phyloP scores from a whole-genome alignment of 805 yeast genomes.

The Groenewaldozyma salmanticensis region DNA sequence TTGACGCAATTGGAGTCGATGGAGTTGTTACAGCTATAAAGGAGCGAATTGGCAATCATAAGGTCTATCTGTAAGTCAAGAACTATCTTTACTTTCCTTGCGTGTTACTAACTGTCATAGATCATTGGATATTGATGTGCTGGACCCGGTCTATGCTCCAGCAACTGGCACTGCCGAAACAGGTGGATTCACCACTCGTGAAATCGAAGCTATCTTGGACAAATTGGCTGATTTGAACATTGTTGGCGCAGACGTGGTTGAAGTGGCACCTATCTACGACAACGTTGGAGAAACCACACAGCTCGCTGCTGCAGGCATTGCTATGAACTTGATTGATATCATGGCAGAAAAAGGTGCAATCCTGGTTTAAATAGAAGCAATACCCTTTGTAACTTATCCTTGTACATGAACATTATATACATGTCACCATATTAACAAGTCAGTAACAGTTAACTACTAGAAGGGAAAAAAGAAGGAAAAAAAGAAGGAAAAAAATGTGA shows the following conservation, averaged over 20 bases:
- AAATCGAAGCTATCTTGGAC: slow-evolving; percentile 48
- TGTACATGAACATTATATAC: no score
- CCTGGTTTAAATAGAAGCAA: not conserved
- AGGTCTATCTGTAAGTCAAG: slow-evolving; percentile 55
- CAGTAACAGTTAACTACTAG: no score
- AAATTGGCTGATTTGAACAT: slow-evolving; percentile 49
- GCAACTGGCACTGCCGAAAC: slow-evolving; percentile 75
- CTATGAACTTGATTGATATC: slow-evolving; percentile 33
- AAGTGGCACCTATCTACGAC: slow-evolving; percentile 59
- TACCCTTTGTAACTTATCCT: no score
- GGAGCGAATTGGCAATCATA: slow-evolving; percentile 46
- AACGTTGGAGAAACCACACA: slow-evolving; percentile 48
- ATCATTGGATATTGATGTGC: slow-evolving; percentile 61
- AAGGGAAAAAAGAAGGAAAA: no score
- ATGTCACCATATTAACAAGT: no score
- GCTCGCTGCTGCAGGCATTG: slow-evolving; percentile 55
- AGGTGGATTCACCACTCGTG: slow-evolving; percentile 66
- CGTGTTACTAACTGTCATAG: no score
- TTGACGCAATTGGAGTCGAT: slow-evolving; percentile 50
- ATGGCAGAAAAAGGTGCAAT: slow-evolving; percentile 24
- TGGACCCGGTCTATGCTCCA: slow-evolving; percentile 67
- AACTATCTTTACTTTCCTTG: no score
- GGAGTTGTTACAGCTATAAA: slow-evolving; percentile 46
- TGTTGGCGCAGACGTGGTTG: slow-evolving; percentile 72
- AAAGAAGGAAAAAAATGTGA: not conserved